Base-by-base conservation (phyloP, 2,329 filamentous ascomycete species). In the Helotiales sp. region DNA sequence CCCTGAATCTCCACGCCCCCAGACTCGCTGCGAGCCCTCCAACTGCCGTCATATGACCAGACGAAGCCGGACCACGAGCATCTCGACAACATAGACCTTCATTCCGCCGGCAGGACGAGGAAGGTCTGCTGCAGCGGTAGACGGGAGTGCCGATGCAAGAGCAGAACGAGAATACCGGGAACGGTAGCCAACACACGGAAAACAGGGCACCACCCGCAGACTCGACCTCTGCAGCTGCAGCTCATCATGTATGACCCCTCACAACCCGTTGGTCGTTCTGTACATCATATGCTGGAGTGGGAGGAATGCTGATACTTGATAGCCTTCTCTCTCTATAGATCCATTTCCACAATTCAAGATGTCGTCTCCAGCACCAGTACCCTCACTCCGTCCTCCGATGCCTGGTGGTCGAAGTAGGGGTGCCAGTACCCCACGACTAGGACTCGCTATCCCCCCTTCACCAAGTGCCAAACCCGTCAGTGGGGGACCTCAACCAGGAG, bases 381-480 rank as follows among this genome's bases (percentile, higher is more conserved):
- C 71, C 36, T 57, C 72, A 47, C 61, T 73, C 30, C 70, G 70
- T 30, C 70, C 71, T n/a, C 70, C 71, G 30, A 72, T 72, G 60
- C 71, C 71, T 13, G 71, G 71, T 3, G 66, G 64, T 51, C 67
- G 70, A 60, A 65, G 58, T 52, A 53, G 64, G 33, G 67, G 67
- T 47, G 56, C 67, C 7, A 63, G 68, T 63, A 70, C 68, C 22
- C 71, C 71, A 13, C 67, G 71, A 59, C 82, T 98, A 58, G 93
- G 92, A 44, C 84, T 98, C 56, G 90, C 93, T 46, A 98, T 98
- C 58, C 93, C 93, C 34, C 87, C 90, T 0, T 96, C 91, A 33
- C 90, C 91, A 49, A 93, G 86, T 75, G 88, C 81, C 61, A 91
- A 93, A 73, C 86, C 93, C 1, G 85, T 95, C 52, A 83, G 63